A percentile compares a stretch with the other conserved stretches of the same genome.
Conservation (phyloP, 257 asterid species). For the Nemophila menziesii region DNA sequence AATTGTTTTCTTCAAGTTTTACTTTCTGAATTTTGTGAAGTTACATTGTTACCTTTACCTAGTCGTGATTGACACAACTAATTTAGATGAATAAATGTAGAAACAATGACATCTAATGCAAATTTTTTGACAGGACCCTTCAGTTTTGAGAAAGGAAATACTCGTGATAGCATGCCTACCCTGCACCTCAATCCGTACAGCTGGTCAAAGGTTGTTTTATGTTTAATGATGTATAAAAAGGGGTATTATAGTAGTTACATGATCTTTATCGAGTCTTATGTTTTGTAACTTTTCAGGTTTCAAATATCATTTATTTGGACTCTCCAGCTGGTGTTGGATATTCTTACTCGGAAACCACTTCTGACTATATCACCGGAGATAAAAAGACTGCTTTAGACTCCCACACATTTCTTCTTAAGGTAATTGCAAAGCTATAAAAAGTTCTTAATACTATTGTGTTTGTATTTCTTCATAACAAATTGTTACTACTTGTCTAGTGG, state of each 20-base stretch:
- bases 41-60: background rate
- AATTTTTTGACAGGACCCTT: slow-evolving; percentile 63
- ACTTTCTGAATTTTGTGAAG: too few relatives aligned
- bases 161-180: slow-evolving; percentile 47
- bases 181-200: slow-evolving; percentile 79
- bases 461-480: slow-evolving; percentile 3
- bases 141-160: slow-evolving; percentile 59
- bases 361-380: slow-evolving; percentile 78
- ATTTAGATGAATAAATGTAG: too few relatives aligned
- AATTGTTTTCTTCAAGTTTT: background rate
- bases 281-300: too few relatives aligned
- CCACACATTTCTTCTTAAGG: slow-evolving; percentile 82
- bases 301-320: slow-evolving; percentile 66
- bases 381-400: slow-evolving; percentile 70
- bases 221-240: too few relatives aligned
- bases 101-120: too few relatives aligned
- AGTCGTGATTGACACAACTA: background rate
- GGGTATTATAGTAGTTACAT: too few relatives aligned
- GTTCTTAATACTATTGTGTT: too few relatives aligned
- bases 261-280: too few relatives aligned
- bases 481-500: slow-evolving; percentile 49
- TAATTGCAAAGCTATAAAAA: slow-evolving; percentile 10
- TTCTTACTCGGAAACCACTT: slow-evolving; percentile 52
- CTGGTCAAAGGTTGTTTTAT: slow-evolving; percentile 76
- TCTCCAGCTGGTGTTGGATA: slow-evolving; percentile 95